Conservation (phyloP, 345 rosid species). For the Euphorbia pulcherrima region DNA sequence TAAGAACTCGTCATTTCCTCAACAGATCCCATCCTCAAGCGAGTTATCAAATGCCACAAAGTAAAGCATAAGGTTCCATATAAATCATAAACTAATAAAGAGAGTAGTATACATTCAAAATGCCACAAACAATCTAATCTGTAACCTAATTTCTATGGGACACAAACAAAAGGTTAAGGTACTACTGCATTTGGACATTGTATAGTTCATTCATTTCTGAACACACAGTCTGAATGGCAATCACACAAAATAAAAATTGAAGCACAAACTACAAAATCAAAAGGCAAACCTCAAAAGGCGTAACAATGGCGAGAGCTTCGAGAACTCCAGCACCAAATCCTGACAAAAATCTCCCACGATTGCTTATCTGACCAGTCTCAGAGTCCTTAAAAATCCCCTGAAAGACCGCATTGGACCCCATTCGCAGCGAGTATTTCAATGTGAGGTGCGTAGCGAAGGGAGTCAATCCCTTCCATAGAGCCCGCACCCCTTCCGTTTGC, state of each 20-base stretch:
- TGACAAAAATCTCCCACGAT: conserved; percentile 51
- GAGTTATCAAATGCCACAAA: background rate
- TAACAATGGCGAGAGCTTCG: conserved; percentile 86
- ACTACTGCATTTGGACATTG: background rate
- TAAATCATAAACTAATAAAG: background rate
- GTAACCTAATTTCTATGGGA: background rate
- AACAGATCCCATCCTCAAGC: background rate
- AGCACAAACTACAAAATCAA: background rate
- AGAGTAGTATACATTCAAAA: background rate
- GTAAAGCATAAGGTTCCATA: background rate
- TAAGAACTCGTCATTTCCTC: background rate
- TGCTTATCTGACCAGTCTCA: conserved; percentile 61
- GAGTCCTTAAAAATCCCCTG: conserved; percentile 79
- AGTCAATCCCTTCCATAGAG: conserved; percentile 91
- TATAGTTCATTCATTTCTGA: background rate
- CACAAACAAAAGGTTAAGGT: background rate
- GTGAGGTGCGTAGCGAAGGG: conserved; percentile 96
- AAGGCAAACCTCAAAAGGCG: conserved; percentile 77
- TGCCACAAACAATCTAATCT: no score
- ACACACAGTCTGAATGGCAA: background rate
- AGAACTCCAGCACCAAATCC: conserved; percentile 97
- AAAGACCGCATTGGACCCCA: conserved; percentile 86
- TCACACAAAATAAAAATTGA: background rate
- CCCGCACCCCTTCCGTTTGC: conserved; percentile 69
- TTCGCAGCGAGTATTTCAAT: conserved; percentile 75